Evolutionary conservation across 805 yeast genomes (phyloP).

Genomic region (Lipomyces japonicus): DNA sequence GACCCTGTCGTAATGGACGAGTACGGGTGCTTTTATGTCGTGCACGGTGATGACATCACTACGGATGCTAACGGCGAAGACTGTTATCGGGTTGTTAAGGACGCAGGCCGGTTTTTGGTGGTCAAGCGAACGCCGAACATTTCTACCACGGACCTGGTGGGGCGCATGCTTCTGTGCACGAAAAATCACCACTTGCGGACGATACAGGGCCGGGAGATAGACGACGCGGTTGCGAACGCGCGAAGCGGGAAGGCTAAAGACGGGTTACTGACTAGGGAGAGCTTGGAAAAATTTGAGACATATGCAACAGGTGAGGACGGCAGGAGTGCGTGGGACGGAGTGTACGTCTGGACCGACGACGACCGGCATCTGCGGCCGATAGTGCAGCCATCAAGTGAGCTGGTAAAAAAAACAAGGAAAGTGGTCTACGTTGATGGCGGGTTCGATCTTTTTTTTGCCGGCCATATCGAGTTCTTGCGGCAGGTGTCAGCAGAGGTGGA

Average conservation of each 20-base stretch:
- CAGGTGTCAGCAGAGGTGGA: conserved; percentile 44
- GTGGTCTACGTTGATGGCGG: conserved; percentile 70
- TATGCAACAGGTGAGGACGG: conserved; percentile 70
- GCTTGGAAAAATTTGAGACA: conserved; percentile 43
- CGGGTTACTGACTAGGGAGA: conserved; percentile 38
- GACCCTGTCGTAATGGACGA: conserved; percentile 73
- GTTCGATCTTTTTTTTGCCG: conserved; percentile 90
- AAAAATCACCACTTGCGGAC: conserved; percentile 54
- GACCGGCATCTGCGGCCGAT: conserved; percentile 29
- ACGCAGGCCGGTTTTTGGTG: conserved; percentile 78
- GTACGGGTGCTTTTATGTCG: conserved; percentile 81
- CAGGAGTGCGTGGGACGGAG: conserved; percentile 54
- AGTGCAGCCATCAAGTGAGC: conserved; percentile 25
- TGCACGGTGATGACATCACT: conserved; percentile 97
- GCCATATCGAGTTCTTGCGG: conserved; percentile 74
- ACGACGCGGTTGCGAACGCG: background rate
- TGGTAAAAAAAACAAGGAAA: conserved; percentile 11
- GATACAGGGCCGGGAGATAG: conserved; percentile 30
- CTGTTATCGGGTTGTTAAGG: conserved; percentile 80
- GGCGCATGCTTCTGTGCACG: conserved; percentile 68
- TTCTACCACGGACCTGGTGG: conserved; percentile 91
- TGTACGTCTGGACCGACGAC: conserved; percentile 43
- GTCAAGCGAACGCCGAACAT: conserved; percentile 93
- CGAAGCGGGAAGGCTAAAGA: conserved; percentile 4
- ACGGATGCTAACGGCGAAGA: conserved; percentile 95